Evolutionary conservation across 2,329 filamentous ascomycete genomes (phyloP), one percentile per base, ranked within the genome.

Genomic region (Pseudogymnoascus sp.): DNA sequence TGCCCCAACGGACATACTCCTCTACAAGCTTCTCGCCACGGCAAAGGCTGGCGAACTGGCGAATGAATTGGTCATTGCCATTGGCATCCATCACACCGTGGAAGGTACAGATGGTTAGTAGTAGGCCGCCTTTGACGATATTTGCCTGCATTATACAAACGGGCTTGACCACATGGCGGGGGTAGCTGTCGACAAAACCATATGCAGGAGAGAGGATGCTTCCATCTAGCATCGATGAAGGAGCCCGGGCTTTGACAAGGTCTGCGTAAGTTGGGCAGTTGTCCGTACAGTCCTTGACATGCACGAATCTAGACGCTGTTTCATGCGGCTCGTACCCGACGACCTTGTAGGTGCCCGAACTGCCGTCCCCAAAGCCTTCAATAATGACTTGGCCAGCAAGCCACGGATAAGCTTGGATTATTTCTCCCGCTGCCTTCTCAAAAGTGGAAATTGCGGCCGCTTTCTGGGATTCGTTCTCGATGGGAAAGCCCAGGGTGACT

Each of bases 341-440:
- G 33, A 63, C 31, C 26, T 62, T 61, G 26, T 57, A 44, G 23
- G 36, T 63, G 33, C 62, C 62, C 11, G 62, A 62, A n/a, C 60
- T 62, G 57, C 33, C 36, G 13, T 60, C 33, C 7, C 33, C 36
- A 40, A 40, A 38, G 19, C 62, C 62, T 47, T 63, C 36, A 11
- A 33, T 35, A 17, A 63, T 13, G 2, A 62, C 50, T 19, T 63
- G 62, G n/a, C 62, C 62, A n/a, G 57, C 62, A 19, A 63, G 50
- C 57, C 50, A 63, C 26, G 62, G 62, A 23, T 57, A 63, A 17
- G 44, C 44, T 36, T 60, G 44, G 9, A 57, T 57, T 8, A 57
- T 33, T 21, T 57, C 26, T 4, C n/a, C n/a, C 2, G 50, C 50
- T 57, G 50, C 50, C 28, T 57, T 57, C 50, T 57, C 50, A 33